Conservation (phyloP, 768 basidiomycete species). For the Lanmaoa rubissima region DNA sequence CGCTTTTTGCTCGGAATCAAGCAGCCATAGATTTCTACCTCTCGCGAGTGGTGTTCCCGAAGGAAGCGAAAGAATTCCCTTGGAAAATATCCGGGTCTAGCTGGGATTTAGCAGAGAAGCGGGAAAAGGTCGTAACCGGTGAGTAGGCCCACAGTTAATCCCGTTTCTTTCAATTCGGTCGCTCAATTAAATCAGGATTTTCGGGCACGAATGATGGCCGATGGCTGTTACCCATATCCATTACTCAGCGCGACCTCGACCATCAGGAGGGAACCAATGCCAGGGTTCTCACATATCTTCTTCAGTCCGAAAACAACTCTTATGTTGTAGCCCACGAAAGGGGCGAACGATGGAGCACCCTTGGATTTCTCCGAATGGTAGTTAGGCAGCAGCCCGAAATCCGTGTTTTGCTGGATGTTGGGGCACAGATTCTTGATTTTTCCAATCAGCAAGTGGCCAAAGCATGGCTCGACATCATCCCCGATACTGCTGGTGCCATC, state of each 20-base stretch:
- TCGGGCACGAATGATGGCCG: conserved; percentile 39
- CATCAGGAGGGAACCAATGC: conserved; percentile 42
- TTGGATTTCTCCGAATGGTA: conserved; percentile 26
- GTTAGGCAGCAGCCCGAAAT: conserved; percentile 34
- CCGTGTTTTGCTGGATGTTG: conserved; percentile 50
- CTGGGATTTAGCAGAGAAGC: conserved; percentile 37
- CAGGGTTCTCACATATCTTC: conserved; percentile 27
- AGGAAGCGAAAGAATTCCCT: conserved; percentile 31
- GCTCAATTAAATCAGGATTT: conserved; percentile 27
- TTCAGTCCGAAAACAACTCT: conserved; percentile 20
- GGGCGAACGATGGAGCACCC: background rate
- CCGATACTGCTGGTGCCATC: conserved; percentile 17
- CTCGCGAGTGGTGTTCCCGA: conserved; percentile 34
- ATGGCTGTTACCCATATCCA: conserved; percentile 36
- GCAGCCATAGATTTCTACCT: conserved; percentile 14
- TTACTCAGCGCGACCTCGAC: conserved; percentile 25
- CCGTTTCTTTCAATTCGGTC: background rate
- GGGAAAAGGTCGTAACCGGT: conserved; percentile 4
- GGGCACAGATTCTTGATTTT: conserved; percentile 53
- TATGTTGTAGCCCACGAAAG: conserved; percentile 5
- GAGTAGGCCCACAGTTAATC: background rate
- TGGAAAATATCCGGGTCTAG: conserved; percentile 27
- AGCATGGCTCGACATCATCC: conserved; percentile 37
- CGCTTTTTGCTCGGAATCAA: conserved; percentile 1
- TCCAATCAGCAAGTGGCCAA: conserved; percentile 38